phyloP scores from a whole-genome alignment of 148 eudicot species.

The Rhododendron mucronatum region DNA sequence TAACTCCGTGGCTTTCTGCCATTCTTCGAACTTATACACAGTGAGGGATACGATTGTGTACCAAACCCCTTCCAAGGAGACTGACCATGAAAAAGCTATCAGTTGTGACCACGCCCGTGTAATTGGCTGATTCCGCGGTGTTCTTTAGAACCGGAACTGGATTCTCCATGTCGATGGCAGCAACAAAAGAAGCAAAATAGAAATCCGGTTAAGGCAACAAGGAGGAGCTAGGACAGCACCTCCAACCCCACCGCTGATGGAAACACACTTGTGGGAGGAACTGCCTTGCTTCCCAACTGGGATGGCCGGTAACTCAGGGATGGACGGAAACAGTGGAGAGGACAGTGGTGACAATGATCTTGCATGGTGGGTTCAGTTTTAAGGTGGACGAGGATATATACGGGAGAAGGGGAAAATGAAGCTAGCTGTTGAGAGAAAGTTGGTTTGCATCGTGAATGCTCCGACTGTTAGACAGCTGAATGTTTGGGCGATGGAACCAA shows the following conservation, averaged over 20 bases:
- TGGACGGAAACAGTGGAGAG: constrained; percentile 18
- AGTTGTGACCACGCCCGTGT: constrained; percentile 11
- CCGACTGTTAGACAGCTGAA: constrained; percentile 28
- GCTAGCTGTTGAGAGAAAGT: constrained; percentile 8
- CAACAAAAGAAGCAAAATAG: constrained; percentile 31
- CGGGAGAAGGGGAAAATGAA: constrained; percentile 55
- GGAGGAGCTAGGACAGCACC: constrained; percentile 27
- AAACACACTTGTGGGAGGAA: constrained; percentile 48
- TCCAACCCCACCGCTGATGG: constrained; percentile 49
- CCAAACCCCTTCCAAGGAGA: constrained; percentile 37
- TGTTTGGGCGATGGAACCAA: constrained; percentile 23
- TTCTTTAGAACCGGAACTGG: background rate
- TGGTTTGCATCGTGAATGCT: constrained; percentile 51
- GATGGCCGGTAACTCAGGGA: background rate
- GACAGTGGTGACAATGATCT: constrained; percentile 19
- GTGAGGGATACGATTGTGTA: constrained; percentile 56
- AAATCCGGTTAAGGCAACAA: constrained; percentile 15
- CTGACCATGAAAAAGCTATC: constrained; percentile 38
- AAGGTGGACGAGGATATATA: constrained; percentile 44
- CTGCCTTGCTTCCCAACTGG: constrained; percentile 9
- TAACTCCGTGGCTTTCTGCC: constrained; percentile 48
- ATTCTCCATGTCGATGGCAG: background rate
- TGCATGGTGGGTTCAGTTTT: constrained; percentile 28
- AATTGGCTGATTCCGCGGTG: constrained; percentile 13
- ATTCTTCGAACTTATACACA: constrained; percentile 45